A percentile compares a stretch with the other conserved stretches of the same genome.
These are phyloP conservation scores for Diaporthe vexans DNA, from an alignment of 2,329 filamentous ascomycete species.

Conservation along the genomic window DNA sequence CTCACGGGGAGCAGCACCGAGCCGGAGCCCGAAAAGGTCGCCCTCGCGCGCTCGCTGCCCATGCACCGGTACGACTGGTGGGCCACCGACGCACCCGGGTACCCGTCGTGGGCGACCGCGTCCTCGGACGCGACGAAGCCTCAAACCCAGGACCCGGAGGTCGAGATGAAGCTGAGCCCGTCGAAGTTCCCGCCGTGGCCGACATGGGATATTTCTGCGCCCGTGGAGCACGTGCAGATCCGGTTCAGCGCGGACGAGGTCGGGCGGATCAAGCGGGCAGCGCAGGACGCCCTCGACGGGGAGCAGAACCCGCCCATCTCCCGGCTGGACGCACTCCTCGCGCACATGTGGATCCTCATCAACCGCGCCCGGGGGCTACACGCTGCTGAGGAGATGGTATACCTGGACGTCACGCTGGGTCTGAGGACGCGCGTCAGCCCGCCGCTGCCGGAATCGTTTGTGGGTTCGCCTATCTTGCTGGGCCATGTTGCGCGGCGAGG, in stretches of 20 bases:
- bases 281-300: slow-evolving; percentile 27
- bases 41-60: slow-evolving; percentile 54
- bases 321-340: slow-evolving; percentile 60
- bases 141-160: slow-evolving; percentile 36
- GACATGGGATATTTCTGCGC: slow-evolving; percentile 55
- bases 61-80: slow-evolving; percentile 64
- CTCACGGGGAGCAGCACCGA: slow-evolving; percentile 45
- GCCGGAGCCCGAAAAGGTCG: slow-evolving; percentile 44
- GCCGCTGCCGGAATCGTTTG: slow-evolving; percentile 55
- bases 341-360: slow-evolving; percentile 61
- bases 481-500: slow-evolving; percentile 50
- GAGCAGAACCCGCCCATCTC: slow-evolving; percentile 48
- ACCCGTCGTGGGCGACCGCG: slow-evolving; percentile 46
- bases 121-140: slow-evolving; percentile 48
- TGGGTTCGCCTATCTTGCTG: slow-evolving; percentile 60
- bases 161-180: slow-evolving; percentile 44
- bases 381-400: slow-evolving; percentile 49
- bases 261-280: slow-evolving; percentile 49
- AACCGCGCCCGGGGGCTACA: slow-evolving; percentile 55
- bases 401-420: slow-evolving; percentile 58
- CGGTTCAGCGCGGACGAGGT: slow-evolving; percentile 56
- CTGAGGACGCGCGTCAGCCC: slow-evolving; percentile 55
- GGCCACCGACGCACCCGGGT: slow-evolving; percentile 50
- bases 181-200: slow-evolving; percentile 56
- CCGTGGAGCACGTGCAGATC: slow-evolving; percentile 53